Evolutionary conservation across 331 rosid species (phyloP), one percentile per base, ranked within the genome.

Genomic region (Malus hybrid): DNA sequence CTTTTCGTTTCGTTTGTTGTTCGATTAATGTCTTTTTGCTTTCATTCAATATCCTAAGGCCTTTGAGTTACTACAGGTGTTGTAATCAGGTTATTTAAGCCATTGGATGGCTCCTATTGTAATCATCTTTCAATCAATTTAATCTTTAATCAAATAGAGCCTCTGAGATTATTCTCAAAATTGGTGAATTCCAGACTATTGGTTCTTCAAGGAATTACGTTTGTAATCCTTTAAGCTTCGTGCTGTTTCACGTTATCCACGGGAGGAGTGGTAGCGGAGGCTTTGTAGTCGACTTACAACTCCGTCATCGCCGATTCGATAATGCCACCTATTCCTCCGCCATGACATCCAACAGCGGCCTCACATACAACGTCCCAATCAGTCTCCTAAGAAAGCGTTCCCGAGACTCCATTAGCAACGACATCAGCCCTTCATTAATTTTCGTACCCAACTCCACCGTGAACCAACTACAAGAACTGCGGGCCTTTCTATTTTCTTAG

Each of bases 331-430:
- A 86, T 68, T 15, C 84, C 19, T 34, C 77, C 1, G 75, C 85
- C 0, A 78, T 82, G 76, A 85, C 88, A 76, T 89, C 98, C 0
- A 93, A 91, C 0, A 93, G 97, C n/a, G 87, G 86, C 7, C 76
- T 93, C 24, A 87, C 94, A 6, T 87, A 86, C 65, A 89, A 81
- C 30, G 73, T 87, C 8, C 83, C 92, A 1, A 24, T 79, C 18
- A 52, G 60, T 26, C 42, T 79, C 0, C 63, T 89, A 1, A 85
- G 93, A 76, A 91, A 93, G 63, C 97, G 93, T 1, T 75, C 86
- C 2, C 80, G 94, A 28, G 98, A 91, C 16, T 75, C 90, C 0
- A 50, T 74, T 39, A 81, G 79, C 24, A 80, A 85, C 39, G 26
- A 20, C 22, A 20, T 57, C 6, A 57, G 5, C 29, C 62, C 62